Evolutionary conservation across 768 basidiomycete genomes (phyloP), one percentile per base, ranked within the genome.

Genomic region (Coprinellus micaceus): DNA sequence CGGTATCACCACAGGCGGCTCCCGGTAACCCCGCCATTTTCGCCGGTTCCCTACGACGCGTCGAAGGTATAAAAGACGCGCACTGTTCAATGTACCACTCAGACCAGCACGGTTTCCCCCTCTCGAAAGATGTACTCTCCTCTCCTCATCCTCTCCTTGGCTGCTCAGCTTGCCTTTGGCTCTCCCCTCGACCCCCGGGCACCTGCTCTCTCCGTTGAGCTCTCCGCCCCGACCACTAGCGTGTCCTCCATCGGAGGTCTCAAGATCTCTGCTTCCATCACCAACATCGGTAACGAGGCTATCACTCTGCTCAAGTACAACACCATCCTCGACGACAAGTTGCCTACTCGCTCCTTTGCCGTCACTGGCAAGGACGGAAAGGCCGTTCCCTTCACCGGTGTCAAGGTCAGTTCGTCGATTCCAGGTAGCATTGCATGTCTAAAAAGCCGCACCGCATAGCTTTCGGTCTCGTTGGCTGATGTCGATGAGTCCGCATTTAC

Each of bases 221-320:
- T 75, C 39, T 54, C 66, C 25, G 63, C 64, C 13, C 61, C 71
- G 3, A 46, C 70, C 24, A 44, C 61, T 55, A 64, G 58, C 48
- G 69, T 77, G 47, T 61, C 50, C 52, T 76, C 78, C 4, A 58
- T 77, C 58, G 65, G 69, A 10, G 73, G 74, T 52, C 67, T 78
- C 61, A 69, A 71, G 58, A 67, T 78, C 62, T 71, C 69, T 24
- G 76, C 77, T 4, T 60, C 72, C 9, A 69, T 80, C 15, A 77
- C 66, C 28, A 78, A 80, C 65, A 68, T 61, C 28, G 76, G 76
- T 22, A 57, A 70, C 29, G 70, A 75, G 53, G 63, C 64, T 45
- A 66, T 77, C 60, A 77, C 73, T 64, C 61, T 78, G 49, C 70
- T 80, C 66, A 77, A 75, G 61, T 78, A 75, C 59, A 74, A 68